Evolutionary conservation across 2,329 filamentous ascomycete species (phyloP).

Genomic region (Pyricularia sp.): DNA sequence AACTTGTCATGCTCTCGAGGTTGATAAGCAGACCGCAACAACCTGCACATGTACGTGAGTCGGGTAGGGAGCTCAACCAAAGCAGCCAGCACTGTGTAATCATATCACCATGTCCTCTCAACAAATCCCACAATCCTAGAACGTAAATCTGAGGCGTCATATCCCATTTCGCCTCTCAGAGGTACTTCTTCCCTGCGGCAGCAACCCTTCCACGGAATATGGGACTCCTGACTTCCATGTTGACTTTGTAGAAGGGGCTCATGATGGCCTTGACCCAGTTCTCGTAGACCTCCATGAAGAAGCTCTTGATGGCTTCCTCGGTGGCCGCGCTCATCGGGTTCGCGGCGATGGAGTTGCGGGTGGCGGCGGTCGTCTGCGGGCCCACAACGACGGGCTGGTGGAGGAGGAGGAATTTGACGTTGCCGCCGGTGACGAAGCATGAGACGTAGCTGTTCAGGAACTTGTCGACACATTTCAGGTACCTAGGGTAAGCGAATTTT

Average conservation of each 20-base stretch:
- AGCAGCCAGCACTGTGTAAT: not conserved
- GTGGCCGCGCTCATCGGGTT: slow-evolving; percentile 86
- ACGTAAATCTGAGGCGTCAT: not conserved
- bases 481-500: slow-evolving; percentile 42
- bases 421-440: slow-evolving; percentile 86
- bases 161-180: slow-evolving; percentile 36
- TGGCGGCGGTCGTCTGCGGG: slow-evolving; percentile 25
- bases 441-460: slow-evolving; percentile 95
- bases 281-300: slow-evolving; percentile 93
- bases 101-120: not conserved
- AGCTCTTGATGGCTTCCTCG: slow-evolving; percentile 90
- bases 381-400: slow-evolving; percentile 55
- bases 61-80: not conserved
- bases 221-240: slow-evolving; percentile 77
- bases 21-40: not conserved
- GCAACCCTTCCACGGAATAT: slow-evolving; percentile 76
- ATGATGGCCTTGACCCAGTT: slow-evolving; percentile 94
- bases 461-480: slow-evolving; percentile 92
- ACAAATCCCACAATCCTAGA: not conserved
- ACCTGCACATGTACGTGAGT: not conserved
- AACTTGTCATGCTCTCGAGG: not conserved
- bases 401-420: slow-evolving; percentile 88
- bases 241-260: slow-evolving; percentile 88
- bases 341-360: slow-evolving; percentile 55
- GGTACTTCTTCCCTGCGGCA: slow-evolving; percentile 85